Conservation (phyloP, 2,329 filamentous ascomycete genomes). For the Aspergillus eucalypticola region DNA sequence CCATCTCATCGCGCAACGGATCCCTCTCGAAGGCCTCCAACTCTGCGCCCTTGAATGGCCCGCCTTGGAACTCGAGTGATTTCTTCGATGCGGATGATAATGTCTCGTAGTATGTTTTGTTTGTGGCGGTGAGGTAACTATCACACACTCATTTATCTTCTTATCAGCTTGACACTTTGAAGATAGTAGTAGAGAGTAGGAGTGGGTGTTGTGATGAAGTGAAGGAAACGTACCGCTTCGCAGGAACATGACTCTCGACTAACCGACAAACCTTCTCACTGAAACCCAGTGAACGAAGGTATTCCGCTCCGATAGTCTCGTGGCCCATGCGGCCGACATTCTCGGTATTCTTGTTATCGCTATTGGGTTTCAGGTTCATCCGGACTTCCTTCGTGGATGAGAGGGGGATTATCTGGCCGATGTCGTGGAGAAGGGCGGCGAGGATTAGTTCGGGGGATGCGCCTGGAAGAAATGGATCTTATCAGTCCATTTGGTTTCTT, state of each 20-base stretch:
- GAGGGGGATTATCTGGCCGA: conserved; percentile 45
- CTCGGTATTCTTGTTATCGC: conserved; percentile 16
- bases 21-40: conserved; percentile 32
- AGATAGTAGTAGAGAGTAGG: neutral
- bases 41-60: conserved; percentile 34
- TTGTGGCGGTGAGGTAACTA: conserved; percentile 41
- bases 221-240: conserved; percentile 29
- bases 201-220: too few relatives aligned
- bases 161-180: neutral
- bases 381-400: conserved; percentile 30
- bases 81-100: conserved; percentile 41
- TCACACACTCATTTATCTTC: neutral
- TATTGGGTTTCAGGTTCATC: conserved; percentile 27
- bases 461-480: conserved; percentile 10
- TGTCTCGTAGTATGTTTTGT: conserved; percentile 35
- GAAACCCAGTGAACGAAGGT: conserved; percentile 38
- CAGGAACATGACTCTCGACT: conserved; percentile 43
- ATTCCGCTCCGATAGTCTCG: conserved; percentile 41
- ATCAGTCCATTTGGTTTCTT: neutral
- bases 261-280: conserved; percentile 38
- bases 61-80: conserved; percentile 42
- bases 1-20: conserved; percentile 38
- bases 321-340: conserved; percentile 42
- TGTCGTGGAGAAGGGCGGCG: conserved; percentile 46
- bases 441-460: conserved; percentile 31